phyloP scores from a whole-genome alignment of 1,284 basidiomycete species.

The Takashimella koratensis region DNA sequence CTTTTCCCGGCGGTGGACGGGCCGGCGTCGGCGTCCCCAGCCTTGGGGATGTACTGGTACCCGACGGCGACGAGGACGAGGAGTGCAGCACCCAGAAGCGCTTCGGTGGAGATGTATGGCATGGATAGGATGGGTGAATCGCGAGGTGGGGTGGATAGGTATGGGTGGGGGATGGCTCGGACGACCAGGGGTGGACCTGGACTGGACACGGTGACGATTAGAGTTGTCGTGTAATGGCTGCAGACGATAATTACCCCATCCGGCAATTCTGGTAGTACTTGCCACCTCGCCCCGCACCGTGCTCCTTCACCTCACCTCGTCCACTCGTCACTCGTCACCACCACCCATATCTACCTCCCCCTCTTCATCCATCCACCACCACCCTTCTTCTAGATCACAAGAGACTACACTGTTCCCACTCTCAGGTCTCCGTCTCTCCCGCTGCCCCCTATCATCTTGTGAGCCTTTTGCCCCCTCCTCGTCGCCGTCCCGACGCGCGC shows the following conservation, averaged over 20 bases:
- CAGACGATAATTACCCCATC: conserved; percentile 12
- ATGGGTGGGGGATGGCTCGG: not conserved
- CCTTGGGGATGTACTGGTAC: conserved; percentile 29
- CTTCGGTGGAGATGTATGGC: conserved; percentile 48
- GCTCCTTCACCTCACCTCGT: too few species aligned
- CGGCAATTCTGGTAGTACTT: too few species aligned
- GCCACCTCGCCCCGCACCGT: too few species aligned
- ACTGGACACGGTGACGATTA: not conserved
- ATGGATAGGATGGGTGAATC: conserved; percentile 15
- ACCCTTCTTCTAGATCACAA: too few species aligned
- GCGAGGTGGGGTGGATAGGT: not conserved
- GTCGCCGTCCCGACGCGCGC: too few species aligned
- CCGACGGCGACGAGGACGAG: conserved; percentile 36
- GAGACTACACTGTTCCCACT: too few species aligned
- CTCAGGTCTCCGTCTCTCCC: too few species aligned
- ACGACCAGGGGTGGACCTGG: conserved; percentile 3
- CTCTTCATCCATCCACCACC: not conserved
- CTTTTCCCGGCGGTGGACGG: conserved; percentile 3
- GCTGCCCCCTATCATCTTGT: too few species aligned
- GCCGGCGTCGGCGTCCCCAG: not conserved
- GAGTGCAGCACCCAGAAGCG: conserved; percentile 36
- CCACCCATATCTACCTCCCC: not conserved
- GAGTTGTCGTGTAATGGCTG: not conserved
- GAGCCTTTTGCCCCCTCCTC: too few species aligned
- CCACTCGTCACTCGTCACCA: too few species aligned